These are phyloP conservation scores for Mortierella sp. DNA, from an alignment of 371 early-diverging fungal genomes.

Conservation along the genomic window DNA sequence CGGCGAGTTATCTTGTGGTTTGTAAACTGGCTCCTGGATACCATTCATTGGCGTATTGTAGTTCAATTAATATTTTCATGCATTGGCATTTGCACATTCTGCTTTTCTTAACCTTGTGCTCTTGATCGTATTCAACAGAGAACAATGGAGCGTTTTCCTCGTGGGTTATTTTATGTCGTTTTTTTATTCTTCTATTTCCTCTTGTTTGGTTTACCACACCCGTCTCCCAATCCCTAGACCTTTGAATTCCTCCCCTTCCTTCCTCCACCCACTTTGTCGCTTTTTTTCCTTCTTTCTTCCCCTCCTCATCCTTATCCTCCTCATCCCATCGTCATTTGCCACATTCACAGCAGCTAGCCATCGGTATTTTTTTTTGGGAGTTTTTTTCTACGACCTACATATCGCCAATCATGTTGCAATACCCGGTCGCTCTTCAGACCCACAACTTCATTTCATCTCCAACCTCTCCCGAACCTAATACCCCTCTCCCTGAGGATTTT, in stretches of 20 bases:
- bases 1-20: background rate
- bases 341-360: no score
- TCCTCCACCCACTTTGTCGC: conserved; percentile 10
- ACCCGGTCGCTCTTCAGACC: conserved; percentile 48
- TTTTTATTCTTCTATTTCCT: background rate
- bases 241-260: background rate
- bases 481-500: conserved; percentile 36
- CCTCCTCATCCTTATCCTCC: conserved; percentile 4
- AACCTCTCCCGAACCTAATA: conserved; percentile 39
- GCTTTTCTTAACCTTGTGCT: background rate
- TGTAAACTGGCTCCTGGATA: background rate
- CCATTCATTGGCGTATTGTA: no score
- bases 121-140: no score
- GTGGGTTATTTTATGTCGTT: background rate
- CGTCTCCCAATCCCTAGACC: conserved; percentile 1
- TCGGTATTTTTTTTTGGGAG: background rate
- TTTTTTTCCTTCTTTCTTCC: background rate
- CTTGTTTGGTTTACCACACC: conserved; percentile 1
- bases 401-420: conserved; percentile 22
- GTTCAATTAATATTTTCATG: background rate
- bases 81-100: background rate
- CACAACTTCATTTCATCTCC: conserved; percentile 29
- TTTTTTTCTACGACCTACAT: no score
- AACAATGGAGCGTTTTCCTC: no score
- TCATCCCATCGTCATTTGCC: background rate